phyloP scores from a whole-genome alignment of 192 early-diverging fungal species.

The Gaertneriomyces semiglobifer region DNA sequence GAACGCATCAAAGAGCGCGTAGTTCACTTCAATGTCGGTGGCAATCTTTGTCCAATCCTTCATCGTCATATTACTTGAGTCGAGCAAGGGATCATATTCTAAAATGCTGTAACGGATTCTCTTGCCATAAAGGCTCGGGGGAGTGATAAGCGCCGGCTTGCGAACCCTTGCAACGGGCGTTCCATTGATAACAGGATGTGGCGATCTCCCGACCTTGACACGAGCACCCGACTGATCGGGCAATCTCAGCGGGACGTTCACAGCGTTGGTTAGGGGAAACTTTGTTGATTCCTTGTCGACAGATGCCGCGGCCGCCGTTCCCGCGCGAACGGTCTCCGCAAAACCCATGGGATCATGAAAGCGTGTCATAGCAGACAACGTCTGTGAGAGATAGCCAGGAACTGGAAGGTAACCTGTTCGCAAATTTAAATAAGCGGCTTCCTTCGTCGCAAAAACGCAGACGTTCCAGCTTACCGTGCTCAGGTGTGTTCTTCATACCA shows the following conservation, averaged over 20 bases:
- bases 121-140: conserved; percentile 83
- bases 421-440: background rate
- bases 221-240: conserved; percentile 13
- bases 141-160: conserved; percentile 75
- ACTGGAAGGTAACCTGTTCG: conserved; percentile 43
- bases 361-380: conserved; percentile 66
- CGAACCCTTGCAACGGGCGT: conserved; percentile 33
- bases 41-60: conserved; percentile 94
- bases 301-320: conserved; percentile 10
- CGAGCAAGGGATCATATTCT: conserved; percentile 92
- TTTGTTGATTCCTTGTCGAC: conserved; percentile 12
- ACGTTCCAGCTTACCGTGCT: conserved; percentile 20
- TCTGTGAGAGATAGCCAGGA: conserved; percentile 76
- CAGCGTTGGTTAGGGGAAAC: conserved; percentile 32
- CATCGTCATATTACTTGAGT: conserved; percentile 64
- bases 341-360: conserved; percentile 66
- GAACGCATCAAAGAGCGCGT: conserved; percentile 89
- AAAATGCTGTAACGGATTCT: conserved; percentile 89
- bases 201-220: background rate
- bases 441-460: background rate
- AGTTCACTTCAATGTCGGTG: conserved; percentile 92
- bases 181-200: conserved; percentile 41
- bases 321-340: background rate
- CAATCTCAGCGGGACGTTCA: conserved; percentile 38
- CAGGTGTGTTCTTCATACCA: conserved; percentile 70